Evolutionary conservation across 176 grass and related monocot genomes (phyloP).

Genomic region (Dendrocalamus sinicus): DNA sequence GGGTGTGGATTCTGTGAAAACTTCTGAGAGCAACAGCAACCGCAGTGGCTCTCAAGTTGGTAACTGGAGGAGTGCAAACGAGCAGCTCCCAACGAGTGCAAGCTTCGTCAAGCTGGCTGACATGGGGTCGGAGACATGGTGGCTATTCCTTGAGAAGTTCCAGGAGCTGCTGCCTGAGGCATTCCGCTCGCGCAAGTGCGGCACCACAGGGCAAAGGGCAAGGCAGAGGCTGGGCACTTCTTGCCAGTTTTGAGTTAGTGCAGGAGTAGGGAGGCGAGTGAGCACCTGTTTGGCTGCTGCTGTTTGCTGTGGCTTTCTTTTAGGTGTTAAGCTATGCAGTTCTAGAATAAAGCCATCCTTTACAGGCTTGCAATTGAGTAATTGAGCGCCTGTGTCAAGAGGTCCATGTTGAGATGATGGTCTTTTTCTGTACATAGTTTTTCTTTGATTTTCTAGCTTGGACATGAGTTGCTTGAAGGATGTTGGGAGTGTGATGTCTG

Average conservation of each 20-base stretch:
- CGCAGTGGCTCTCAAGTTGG: slow-evolving; percentile 41
- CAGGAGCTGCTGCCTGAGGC: slow-evolving; percentile 64
- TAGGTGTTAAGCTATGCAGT: slow-evolving; percentile 44
- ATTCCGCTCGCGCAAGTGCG: slow-evolving; percentile 49
- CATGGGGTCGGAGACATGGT: slow-evolving; percentile 69
- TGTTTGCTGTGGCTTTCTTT: slow-evolving; percentile 47
- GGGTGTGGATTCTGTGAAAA: slow-evolving; percentile 26
- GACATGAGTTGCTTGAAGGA: slow-evolving; percentile 48
- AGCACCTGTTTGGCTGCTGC: slow-evolving; percentile 42
- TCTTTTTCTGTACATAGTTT: slow-evolving; percentile 57
- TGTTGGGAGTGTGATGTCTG: slow-evolving; percentile 43
- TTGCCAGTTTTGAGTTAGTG: slow-evolving; percentile 87
- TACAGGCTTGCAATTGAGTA: slow-evolving; percentile 40
- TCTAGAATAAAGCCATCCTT: slow-evolving; percentile 60
- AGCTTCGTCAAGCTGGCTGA: slow-evolving; percentile 75
- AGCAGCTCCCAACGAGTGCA: slow-evolving; percentile 59
- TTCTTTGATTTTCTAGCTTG: slow-evolving; percentile 41
- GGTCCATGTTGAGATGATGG: slow-evolving; percentile 54
- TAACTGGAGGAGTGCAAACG: slow-evolving; percentile 70
- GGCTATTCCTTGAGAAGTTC: slow-evolving; percentile 84
- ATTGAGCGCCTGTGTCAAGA: slow-evolving; percentile 33
- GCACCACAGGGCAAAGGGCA: slow-evolving; percentile 54
- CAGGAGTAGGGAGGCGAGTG: slow-evolving; percentile 39
- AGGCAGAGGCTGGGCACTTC: slow-evolving; percentile 84
- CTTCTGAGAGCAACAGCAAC: slow-evolving; percentile 42